These are phyloP conservation scores for Arabidopsis suecica DNA, from an alignment of 345 rosid genomes.

Conservation along the genomic window DNA sequence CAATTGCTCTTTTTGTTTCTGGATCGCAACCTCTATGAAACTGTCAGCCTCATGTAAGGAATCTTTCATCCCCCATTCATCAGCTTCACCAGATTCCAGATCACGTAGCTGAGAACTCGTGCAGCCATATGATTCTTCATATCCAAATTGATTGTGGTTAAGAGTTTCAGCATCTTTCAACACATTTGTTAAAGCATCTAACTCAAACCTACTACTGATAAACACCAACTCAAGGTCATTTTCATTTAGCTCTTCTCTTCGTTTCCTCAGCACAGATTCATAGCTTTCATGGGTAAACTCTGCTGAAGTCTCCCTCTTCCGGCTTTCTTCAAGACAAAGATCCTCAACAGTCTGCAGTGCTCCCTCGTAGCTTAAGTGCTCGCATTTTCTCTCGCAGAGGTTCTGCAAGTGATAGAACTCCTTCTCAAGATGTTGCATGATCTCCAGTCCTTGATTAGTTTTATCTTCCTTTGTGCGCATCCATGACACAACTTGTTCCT, in stretches of 20 bases:
- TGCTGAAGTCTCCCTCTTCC: slow-evolving; percentile 68
- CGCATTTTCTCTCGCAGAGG: slow-evolving; percentile 81
- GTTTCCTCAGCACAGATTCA: slow-evolving; percentile 65
- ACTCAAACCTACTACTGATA: slow-evolving; percentile 62
- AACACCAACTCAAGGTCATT: slow-evolving; percentile 56
- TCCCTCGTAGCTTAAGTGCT: slow-evolving; percentile 76
- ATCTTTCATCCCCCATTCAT: slow-evolving; percentile 72
- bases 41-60: slow-evolving; percentile 68
- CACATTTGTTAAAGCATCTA: slow-evolving; percentile 69
- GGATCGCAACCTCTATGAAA: slow-evolving; percentile 77
- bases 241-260: slow-evolving; percentile 65
- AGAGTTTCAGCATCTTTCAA: slow-evolving; percentile 76
- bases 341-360: slow-evolving; percentile 81
- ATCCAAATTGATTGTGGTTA: slow-evolving; percentile 74
- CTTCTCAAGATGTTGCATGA: slow-evolving; percentile 74
- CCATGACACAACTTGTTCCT: slow-evolving; percentile 72
- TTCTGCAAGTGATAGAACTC: slow-evolving; percentile 74
- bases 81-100: slow-evolving; percentile 80
- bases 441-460: slow-evolving; percentile 71
- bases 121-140: slow-evolving; percentile 61
- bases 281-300: slow-evolving; percentile 60
- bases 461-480: slow-evolving; percentile 68
- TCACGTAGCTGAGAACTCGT: slow-evolving; percentile 76
- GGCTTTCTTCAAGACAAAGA: slow-evolving; percentile 81
- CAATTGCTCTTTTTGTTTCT: slow-evolving; percentile 78